These are phyloP conservation scores for Stenogyne calaminthoides DNA, from an alignment of 305 asterid genomes.

Conservation along the genomic window DNA sequence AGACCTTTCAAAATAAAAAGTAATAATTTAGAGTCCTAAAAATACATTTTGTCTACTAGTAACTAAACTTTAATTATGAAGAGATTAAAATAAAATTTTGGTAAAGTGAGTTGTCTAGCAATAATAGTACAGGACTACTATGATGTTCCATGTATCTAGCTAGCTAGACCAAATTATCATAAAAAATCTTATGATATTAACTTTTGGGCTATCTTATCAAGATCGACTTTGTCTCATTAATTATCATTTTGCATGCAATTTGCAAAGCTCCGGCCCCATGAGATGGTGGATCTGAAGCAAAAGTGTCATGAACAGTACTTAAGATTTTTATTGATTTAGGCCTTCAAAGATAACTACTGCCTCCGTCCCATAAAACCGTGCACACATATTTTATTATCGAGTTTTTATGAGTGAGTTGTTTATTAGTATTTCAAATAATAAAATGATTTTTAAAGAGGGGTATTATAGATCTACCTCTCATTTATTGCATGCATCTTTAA, in stretches of 20 bases:
- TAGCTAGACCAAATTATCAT: conserved; percentile 13
- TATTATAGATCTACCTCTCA: too few species aligned
- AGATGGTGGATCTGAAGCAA: background rate
- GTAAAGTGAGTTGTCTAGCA: conserved; percentile 30
- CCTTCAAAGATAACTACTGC: too few species aligned
- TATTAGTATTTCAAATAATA: too few species aligned
- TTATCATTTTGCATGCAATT: background rate
- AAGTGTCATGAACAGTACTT: background rate
- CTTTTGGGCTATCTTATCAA: conserved; percentile 15
- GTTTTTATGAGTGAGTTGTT: too few species aligned
- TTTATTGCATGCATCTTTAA: too few species aligned
- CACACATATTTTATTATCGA: too few species aligned
- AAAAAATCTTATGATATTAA: conserved; percentile 23
- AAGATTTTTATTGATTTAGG: too few species aligned
- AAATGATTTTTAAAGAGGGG: too few species aligned
- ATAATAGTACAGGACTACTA: conserved; percentile 15
- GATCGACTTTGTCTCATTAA: background rate
- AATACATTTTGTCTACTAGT: too few species aligned
- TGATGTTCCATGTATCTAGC: conserved; percentile 17
- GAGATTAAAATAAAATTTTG: background rate
- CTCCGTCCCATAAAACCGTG: too few species aligned
- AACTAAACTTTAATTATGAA: conserved; percentile 2
- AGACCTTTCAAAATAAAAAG: too few species aligned
- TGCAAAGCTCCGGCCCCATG: background rate
- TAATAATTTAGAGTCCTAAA: too few species aligned